phyloP scores from a whole-genome alignment of 306 rosid genomes.

The Pyrus communis region DNA sequence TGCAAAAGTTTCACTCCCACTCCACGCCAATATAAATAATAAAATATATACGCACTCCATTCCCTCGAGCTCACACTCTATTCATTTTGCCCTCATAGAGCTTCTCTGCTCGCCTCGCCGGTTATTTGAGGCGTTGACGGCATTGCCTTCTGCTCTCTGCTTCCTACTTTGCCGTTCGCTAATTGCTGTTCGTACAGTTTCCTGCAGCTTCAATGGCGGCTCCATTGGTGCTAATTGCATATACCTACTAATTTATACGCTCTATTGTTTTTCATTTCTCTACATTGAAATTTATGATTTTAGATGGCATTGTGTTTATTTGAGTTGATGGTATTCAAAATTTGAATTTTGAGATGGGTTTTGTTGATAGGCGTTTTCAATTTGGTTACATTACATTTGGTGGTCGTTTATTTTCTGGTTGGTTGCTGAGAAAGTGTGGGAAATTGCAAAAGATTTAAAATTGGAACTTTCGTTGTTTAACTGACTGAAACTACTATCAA shows the following conservation, averaged over 20 bases:
- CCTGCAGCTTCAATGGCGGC: too few relatives aligned
- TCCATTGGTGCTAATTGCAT: too few relatives aligned
- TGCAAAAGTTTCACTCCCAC: neutral
- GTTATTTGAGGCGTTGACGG: neutral
- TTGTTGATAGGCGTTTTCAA: neutral
- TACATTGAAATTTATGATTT: neutral
- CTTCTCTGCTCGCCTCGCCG: neutral
- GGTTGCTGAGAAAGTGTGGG: neutral
- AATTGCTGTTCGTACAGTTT: neutral
- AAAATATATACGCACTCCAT: too few relatives aligned
- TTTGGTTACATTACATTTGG: neutral
- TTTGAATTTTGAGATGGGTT: neutral
- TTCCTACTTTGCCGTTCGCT: neutral
- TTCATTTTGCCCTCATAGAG: neutral
- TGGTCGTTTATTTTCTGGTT: neutral
- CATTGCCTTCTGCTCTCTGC: neutral
- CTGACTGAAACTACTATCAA: neutral
- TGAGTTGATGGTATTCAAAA: neutral
- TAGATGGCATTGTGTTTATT: neutral
- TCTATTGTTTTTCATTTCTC: neutral
- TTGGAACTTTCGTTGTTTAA: neutral
- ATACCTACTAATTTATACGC: neutral
- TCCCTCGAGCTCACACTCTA: too few relatives aligned
- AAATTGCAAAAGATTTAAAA: neutral
- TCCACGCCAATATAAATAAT: neutral